phyloP scores from a whole-genome alignment of 2,329 filamentous ascomycete species.

The Penicillium decumbens region DNA sequence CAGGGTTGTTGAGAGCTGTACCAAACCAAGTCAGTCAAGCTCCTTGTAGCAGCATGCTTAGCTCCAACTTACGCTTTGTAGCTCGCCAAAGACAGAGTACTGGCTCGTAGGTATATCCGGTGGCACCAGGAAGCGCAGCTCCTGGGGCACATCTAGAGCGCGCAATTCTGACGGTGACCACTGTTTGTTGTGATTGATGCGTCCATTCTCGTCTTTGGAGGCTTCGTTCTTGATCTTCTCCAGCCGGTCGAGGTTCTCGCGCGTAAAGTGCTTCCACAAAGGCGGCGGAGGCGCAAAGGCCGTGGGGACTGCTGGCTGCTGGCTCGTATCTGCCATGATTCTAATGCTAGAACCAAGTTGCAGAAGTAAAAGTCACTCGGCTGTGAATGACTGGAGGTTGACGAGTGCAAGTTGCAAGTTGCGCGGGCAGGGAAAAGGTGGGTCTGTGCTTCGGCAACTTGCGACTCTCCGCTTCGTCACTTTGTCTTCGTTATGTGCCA shows the following conservation, averaged over 20 bases:
- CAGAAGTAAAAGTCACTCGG: background rate
- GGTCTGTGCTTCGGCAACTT: slow-evolving; percentile 15
- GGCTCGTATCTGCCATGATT: slow-evolving; percentile 57
- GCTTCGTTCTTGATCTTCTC: slow-evolving; percentile 46
- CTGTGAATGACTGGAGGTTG: background rate
- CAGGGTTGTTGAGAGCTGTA: slow-evolving; percentile 54
- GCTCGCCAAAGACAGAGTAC: slow-evolving; percentile 70
- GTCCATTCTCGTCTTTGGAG: slow-evolving; percentile 27
- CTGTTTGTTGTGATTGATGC: slow-evolving; percentile 26
- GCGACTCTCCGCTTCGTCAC: background rate
- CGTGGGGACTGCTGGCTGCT: slow-evolving; percentile 49
- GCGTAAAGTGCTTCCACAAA: slow-evolving; percentile 85
- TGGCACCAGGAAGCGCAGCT: slow-evolving; percentile 74
- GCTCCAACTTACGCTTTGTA: slow-evolving; percentile 51
- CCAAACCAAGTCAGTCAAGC: slow-evolving; percentile 4
- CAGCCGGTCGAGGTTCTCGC: slow-evolving; percentile 63
- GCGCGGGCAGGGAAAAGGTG: slow-evolving; percentile 8
- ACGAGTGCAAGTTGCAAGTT: background rate
- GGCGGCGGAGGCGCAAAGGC: slow-evolving; percentile 82
- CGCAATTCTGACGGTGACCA: slow-evolving; percentile 35
- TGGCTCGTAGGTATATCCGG: slow-evolving; percentile 68
- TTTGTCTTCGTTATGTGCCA: slow-evolving; percentile 1
- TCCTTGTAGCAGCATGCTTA: background rate
- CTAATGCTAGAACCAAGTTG: background rate
- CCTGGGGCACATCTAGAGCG: slow-evolving; percentile 56